Evolutionary conservation across 2,329 filamentous ascomycete genomes (phyloP), one percentile per base, ranked within the genome.

Genomic region (Talaromyces islandicus): DNA sequence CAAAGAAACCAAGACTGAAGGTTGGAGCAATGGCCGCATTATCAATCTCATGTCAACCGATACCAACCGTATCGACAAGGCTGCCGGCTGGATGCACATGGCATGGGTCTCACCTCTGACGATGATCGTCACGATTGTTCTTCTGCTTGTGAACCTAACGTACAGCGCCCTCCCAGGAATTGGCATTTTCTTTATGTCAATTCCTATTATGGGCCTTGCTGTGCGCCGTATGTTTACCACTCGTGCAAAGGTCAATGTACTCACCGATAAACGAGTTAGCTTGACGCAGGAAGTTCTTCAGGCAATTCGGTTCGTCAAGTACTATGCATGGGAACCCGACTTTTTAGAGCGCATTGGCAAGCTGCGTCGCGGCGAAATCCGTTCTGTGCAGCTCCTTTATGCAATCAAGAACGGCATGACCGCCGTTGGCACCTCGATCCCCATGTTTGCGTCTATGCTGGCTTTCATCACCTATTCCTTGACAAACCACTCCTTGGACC

Each of bases 1-100:
- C 65, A 64, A 25, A 65, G 67, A 54, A 75, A 73, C 59, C 7
- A 58, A 2, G 65, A 67, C 7, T 68, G 80, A 85, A 25, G 92
- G 92, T 21, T 97, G 92, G 92, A 86, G 88, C 59, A 96, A 96
- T 67, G 92, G 92, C 27, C 85, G 90, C 64, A 90, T 96, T 54
- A 86, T 93, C 73, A 95, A 93, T 69, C 72, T 97, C 65, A 96
- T 96, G 92, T 92, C 90, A 62, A 90, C 92, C 41, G 92, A 97
- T 71, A 94, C 92, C 0, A 94, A 94, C 73, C 90, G 92, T 68
- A 80, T 97, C 60, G 92, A 96, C 69, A 89, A 92, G 71, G 91
- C 91, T 4, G 90, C 85, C 30, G 90, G 89, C 38, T 81, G 96
- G 71, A 92, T 96, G 74, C 92, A 97, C 72, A 83, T 96, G 77